phyloP scores from a whole-genome alignment of 2,329 filamentous ascomycete species.

The Venturia carpophila region DNA sequence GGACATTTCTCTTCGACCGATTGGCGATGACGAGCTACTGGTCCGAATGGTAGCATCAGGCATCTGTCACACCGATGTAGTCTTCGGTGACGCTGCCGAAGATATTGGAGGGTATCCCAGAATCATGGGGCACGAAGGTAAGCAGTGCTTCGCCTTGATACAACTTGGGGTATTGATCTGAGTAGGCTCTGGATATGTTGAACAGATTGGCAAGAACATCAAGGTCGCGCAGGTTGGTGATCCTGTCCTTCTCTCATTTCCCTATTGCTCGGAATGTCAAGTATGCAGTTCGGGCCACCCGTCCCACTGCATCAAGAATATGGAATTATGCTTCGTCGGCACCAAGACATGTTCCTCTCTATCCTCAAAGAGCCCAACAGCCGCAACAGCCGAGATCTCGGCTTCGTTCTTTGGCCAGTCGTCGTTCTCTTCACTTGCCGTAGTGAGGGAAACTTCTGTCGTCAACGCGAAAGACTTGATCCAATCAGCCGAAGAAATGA shows the following conservation, averaged over 20 bases:
- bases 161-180: not conserved
- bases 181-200: slow-evolving; percentile 41
- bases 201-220: slow-evolving; percentile 36
- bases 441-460: slow-evolving; percentile 20
- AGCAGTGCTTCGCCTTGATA: not conserved
- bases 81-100: slow-evolving; percentile 35
- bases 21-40: slow-evolving; percentile 41
- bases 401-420: slow-evolving; percentile 23
- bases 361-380: slow-evolving; percentile 27
- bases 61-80: slow-evolving; percentile 49
- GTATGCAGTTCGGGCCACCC: slow-evolving; percentile 11
- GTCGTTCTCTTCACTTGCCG: slow-evolving; percentile 19
- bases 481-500: slow-evolving; percentile 22
- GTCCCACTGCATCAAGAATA: slow-evolving; percentile 15
- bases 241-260: slow-evolving; percentile 16
- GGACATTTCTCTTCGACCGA: slow-evolving; percentile 31
- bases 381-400: slow-evolving; percentile 19
- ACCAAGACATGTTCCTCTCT: slow-evolving; percentile 39
- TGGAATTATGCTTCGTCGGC: slow-evolving; percentile 14
- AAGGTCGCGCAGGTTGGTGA: slow-evolving; percentile 29
- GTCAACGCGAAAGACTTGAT: slow-evolving; percentile 2
- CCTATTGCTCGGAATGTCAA: slow-evolving; percentile 10
- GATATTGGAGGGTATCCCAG: slow-evolving; percentile 17
- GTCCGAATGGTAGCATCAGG: slow-evolving; percentile 48
- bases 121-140: slow-evolving; percentile 18